Percentiles rank a stretch among this genome's conserved stretches.
phyloP scores from a whole-genome alignment of 768 basidiomycete species.

The Zangia roseola region DNA sequence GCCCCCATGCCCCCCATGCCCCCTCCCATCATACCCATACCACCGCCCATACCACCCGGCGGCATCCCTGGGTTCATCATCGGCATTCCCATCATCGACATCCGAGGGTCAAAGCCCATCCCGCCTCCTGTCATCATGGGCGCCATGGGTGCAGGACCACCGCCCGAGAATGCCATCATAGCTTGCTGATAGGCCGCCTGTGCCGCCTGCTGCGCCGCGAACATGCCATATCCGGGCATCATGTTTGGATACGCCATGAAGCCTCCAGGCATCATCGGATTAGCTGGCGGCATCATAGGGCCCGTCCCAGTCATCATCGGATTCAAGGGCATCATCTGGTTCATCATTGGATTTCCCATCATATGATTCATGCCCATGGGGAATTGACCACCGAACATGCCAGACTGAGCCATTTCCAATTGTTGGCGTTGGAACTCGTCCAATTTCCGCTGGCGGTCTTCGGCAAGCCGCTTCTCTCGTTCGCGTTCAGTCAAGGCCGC shows the following conservation, averaged over 20 bases:
- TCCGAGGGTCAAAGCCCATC: constrained; percentile 67
- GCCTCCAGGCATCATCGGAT: constrained; percentile 55
- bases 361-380: constrained; percentile 58
- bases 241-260: constrained; percentile 41
- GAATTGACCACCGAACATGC: constrained; percentile 59
- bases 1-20: constrained; percentile 37
- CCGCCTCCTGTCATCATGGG: constrained; percentile 59
- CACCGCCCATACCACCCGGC: constrained; percentile 44
- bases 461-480: constrained; percentile 86
- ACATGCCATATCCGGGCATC: constrained; percentile 54
- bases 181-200: constrained; percentile 87
- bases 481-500: constrained; percentile 94
- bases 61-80: constrained; percentile 53
- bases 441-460: constrained; percentile 89
- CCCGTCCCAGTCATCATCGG: constrained; percentile 56
- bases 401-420: constrained; percentile 85
- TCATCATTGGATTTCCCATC: constrained; percentile 68
- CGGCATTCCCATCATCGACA: constrained; percentile 80
- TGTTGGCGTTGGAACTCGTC: constrained; percentile 90
- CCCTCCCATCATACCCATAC: constrained; percentile 34
- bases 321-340: constrained; percentile 48
- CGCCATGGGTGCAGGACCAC: constrained; percentile 43
- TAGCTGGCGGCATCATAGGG: constrained; percentile 48
- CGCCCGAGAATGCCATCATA: constrained; percentile 81
- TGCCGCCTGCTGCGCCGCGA: constrained; percentile 80